Conservation (phyloP, 371 early-diverging fungal species). For the Rhizopus stolonifer region DNA sequence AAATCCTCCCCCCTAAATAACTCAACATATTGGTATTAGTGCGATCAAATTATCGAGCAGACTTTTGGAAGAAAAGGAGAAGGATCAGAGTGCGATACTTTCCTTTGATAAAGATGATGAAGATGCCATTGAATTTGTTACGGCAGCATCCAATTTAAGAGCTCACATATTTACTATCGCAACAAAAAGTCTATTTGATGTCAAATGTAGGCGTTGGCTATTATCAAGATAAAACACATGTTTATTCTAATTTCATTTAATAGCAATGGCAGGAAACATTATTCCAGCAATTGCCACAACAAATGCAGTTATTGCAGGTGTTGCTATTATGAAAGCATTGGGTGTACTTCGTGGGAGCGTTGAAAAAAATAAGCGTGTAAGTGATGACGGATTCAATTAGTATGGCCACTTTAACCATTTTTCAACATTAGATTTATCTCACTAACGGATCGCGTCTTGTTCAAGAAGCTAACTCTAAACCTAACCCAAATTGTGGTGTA, state of each 20-base stretch:
- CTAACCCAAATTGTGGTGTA: slow-evolving; percentile 62
- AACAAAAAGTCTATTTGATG: slow-evolving; percentile 78
- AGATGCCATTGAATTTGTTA: slow-evolving; percentile 87
- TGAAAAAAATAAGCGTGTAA: slow-evolving; percentile 15
- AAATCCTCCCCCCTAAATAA: too few relatives aligned
- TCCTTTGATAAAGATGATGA: slow-evolving; percentile 95
- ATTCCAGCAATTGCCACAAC: slow-evolving; percentile 99
- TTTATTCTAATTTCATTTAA: not conserved
- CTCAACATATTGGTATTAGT: slow-evolving; percentile 22
- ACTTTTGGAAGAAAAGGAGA: slow-evolving; percentile 35
- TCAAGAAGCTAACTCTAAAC: slow-evolving; percentile 50
- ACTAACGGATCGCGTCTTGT: slow-evolving; percentile 51
- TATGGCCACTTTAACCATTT: not conserved
- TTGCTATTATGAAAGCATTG: slow-evolving; percentile 87
- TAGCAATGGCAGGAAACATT: slow-evolving; percentile 98
- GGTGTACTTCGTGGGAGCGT: slow-evolving; percentile 38
- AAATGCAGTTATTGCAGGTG: slow-evolving; percentile 97
- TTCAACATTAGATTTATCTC: slow-evolving; percentile 49
- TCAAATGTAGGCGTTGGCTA: slow-evolving; percentile 71
- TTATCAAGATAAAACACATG: not conserved
- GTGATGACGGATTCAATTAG: not conserved
- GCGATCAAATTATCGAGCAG: slow-evolving; percentile 40
- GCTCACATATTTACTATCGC: slow-evolving; percentile 80
- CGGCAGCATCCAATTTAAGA: slow-evolving; percentile 88
- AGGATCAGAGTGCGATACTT: slow-evolving; percentile 52